These are phyloP conservation scores for Thelonectria rubi DNA, from an alignment of 2,329 filamentous ascomycete genomes.

Conservation along the genomic window DNA sequence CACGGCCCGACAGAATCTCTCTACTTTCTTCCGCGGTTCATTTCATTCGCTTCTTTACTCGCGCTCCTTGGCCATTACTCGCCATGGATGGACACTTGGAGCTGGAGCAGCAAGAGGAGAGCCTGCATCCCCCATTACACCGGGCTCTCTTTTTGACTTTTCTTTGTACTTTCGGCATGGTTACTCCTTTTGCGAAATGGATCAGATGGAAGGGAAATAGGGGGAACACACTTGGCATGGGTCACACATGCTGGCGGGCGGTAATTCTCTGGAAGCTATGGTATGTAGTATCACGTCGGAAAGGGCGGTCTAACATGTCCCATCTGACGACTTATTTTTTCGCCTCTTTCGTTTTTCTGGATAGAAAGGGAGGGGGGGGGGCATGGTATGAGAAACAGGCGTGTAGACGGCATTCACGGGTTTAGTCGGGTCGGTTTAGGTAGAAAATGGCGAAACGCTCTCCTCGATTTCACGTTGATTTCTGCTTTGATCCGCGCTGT, in stretches of 20 bases:
- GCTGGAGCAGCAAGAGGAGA: conserved; percentile 7
- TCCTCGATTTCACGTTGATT: conserved; percentile 21
- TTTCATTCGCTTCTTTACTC: conserved; percentile 27
- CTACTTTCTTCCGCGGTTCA: conserved; percentile 16
- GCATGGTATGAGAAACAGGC: conserved; percentile 19
- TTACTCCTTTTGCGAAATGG: conserved; percentile 16
- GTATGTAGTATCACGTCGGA: conserved; percentile 41
- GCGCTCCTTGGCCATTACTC: conserved; percentile 12
- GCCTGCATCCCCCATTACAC: background rate
- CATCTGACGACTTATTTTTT: background rate
- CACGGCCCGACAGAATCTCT: conserved; percentile 26
- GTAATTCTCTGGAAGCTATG: conserved; percentile 32
- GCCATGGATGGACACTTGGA: conserved; percentile 16
- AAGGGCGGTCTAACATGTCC: conserved; percentile 23
- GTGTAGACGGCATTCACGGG: conserved; percentile 21
- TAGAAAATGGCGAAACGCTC: conserved; percentile 30
- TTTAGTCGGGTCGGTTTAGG: conserved; percentile 16
- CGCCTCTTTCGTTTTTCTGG: background rate
- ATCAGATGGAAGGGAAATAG: conserved; percentile 23
- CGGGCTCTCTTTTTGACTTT: conserved; percentile 24
- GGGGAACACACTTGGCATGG: conserved; percentile 6
- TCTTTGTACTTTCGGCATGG: conserved; percentile 35
- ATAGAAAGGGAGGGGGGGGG: conserved; percentile 17
- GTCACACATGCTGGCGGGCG: conserved; percentile 8
- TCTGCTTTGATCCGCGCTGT: background rate